Conservation (phyloP, 805 yeast genomes). For the Groenewaldozyma salmanticensis region DNA sequence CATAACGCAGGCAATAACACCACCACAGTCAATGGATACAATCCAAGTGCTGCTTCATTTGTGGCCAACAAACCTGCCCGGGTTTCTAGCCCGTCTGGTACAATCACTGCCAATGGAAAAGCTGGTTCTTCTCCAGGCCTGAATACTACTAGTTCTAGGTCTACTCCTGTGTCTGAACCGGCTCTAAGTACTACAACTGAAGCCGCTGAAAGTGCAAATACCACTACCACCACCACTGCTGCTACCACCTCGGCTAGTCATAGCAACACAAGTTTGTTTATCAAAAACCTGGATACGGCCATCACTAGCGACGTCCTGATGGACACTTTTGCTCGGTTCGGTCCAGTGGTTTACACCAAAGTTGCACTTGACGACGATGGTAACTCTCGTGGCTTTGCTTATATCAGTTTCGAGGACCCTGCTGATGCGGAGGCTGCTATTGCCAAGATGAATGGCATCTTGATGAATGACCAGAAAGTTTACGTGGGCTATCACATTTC, state of each 20-base stretch:
- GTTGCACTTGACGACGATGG: conserved; percentile 40
- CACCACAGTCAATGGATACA: no score
- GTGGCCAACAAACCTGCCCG: not conserved
- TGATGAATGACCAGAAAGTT: conserved; percentile 24
- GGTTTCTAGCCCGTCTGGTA: not conserved
- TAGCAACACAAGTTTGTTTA: conserved; percentile 32
- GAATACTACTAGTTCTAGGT: not conserved
- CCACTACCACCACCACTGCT: not conserved
- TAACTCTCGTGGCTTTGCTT: conserved; percentile 48
- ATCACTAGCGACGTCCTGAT: conserved; percentile 42
- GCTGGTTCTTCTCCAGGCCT: not conserved
- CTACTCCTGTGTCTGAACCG: no score
- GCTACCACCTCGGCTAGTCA: not conserved
- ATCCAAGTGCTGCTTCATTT: no score
- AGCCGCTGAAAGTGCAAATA: not conserved
- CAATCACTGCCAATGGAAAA: not conserved
- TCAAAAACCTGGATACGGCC: conserved; percentile 46
- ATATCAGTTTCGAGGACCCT: conserved; percentile 50
- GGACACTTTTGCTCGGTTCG: conserved; percentile 43
- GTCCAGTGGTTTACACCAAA: conserved; percentile 40
- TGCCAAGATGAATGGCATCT: conserved; percentile 39
- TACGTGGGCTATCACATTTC: conserved; percentile 59
- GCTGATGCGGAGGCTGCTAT: conserved; percentile 57
- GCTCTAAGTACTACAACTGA: not conserved
- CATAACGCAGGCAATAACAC: not conserved